Conservation (phyloP, 140 eudicot genomes). For the Cichorium intybus region DNA sequence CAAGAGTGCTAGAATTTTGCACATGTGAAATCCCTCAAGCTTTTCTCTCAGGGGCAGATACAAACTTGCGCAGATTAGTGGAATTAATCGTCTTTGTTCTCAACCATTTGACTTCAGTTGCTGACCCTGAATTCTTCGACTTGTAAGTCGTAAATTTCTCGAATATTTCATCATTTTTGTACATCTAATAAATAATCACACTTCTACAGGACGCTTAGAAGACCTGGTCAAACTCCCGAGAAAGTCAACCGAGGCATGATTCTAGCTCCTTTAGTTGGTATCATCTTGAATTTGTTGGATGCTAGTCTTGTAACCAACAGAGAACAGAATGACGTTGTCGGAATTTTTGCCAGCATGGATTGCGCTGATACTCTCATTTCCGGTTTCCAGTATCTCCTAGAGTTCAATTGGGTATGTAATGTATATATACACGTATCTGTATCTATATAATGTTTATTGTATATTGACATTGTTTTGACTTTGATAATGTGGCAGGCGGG, state of each 20-base stretch:
- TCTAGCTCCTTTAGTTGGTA: slow-evolving; percentile 93
- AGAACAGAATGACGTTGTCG: slow-evolving; percentile 62
- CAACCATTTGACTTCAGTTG: slow-evolving; percentile 73
- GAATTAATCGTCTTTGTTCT: slow-evolving; percentile 84
- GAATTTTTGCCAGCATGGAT: slow-evolving; percentile 84
- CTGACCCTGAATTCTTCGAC: slow-evolving; percentile 83
- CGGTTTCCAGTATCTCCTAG: slow-evolving; percentile 72
- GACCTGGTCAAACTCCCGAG: slow-evolving; percentile 79
- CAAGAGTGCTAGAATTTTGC: slow-evolving; percentile 88
- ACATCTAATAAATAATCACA: neutral
- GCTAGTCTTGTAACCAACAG: slow-evolving; percentile 44
- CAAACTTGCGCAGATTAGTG: slow-evolving; percentile 78
- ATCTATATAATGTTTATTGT: neutral
- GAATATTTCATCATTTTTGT: neutral
- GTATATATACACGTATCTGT: slow-evolving; percentile 37
- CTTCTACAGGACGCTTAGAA: slow-evolving; percentile 63
- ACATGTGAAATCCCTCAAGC: slow-evolving; percentile 88
- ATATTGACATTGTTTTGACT: slow-evolving; percentile 11
- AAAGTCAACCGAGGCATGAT: slow-evolving; percentile 92
- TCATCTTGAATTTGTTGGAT: slow-evolving; percentile 80
- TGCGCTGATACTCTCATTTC: slow-evolving; percentile 74
- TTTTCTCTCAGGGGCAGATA: slow-evolving; percentile 81
- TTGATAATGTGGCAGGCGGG: slow-evolving; percentile 48
- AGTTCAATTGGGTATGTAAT: slow-evolving; percentile 91
- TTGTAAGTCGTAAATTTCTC: slow-evolving; percentile 39